Percentiles rank a stretch among this genome's conserved stretches.
Conservation (phyloP, 805 yeast genomes). For the Candida mattraensis region DNA sequence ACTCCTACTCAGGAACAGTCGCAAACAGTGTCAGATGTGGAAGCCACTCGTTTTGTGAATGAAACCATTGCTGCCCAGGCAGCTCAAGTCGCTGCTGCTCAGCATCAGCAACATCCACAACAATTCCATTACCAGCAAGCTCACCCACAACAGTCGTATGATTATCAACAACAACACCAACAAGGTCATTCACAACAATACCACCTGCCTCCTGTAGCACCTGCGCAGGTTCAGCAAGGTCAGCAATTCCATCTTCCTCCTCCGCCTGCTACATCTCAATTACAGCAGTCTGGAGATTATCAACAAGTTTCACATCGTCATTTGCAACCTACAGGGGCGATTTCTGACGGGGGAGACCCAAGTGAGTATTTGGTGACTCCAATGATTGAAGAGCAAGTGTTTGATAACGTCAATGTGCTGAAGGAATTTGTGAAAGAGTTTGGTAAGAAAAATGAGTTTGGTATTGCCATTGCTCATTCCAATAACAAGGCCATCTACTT, state of each 20-base stretch:
- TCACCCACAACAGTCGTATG: constrained; percentile 14
- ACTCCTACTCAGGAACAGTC: constrained; percentile 1
- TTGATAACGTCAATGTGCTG: constrained; percentile 48
- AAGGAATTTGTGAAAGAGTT: constrained; percentile 55
- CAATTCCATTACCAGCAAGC: constrained; percentile 11
- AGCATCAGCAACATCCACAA: constrained; percentile 15
- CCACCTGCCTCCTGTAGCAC: constrained; percentile 8
- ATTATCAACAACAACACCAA: constrained; percentile 12
- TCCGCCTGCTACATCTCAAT: constrained; percentile 12
- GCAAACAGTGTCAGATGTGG: constrained; percentile 15
- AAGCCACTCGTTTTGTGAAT: constrained; percentile 19
- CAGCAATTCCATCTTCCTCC: constrained; percentile 16
- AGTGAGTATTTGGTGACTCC: constrained; percentile 51
- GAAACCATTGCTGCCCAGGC: constrained; percentile 23
- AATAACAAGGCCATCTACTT: constrained; percentile 58
- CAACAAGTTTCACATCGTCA: constrained; percentile 15
- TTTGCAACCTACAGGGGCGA: constrained; percentile 5
- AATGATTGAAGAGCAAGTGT: constrained; percentile 53
- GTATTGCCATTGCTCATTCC: constrained; percentile 59
- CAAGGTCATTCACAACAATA: constrained; percentile 13
- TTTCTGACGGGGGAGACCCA: constrained; percentile 21
- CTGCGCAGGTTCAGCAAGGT: constrained; percentile 6
- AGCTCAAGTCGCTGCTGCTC: constrained; percentile 24
- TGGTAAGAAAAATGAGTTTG: constrained; percentile 57
- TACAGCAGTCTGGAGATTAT: constrained; percentile 10